These are phyloP conservation scores for Magnusiomyces magnusii DNA, from an alignment of 1,139 yeast genomes.

Conservation along the genomic window DNA sequence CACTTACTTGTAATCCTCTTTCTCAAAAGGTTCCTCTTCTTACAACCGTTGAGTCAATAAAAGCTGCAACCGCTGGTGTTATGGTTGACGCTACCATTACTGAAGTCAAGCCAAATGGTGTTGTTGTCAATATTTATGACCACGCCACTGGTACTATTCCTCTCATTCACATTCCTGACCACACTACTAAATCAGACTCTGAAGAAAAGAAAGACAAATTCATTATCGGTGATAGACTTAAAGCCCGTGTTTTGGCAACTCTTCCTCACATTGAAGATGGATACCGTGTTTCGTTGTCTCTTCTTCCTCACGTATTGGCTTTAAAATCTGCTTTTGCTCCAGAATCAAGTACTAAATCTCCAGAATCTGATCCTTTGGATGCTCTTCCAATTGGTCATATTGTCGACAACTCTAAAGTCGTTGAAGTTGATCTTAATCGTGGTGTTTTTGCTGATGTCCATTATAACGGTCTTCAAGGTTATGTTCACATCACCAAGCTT, in stretches of 20 bases:
- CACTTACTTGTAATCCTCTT: slow-evolving; percentile 41
- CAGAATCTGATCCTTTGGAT: slow-evolving; percentile 41
- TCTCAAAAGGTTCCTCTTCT: slow-evolving; percentile 42
- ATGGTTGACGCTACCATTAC: slow-evolving; percentile 67
- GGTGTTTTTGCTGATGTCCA: slow-evolving; percentile 32
- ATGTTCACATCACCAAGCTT: slow-evolving; percentile 55
- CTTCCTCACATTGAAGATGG: slow-evolving; percentile 39
- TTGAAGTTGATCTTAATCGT: slow-evolving; percentile 40
- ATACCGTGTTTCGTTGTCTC: slow-evolving; percentile 58
- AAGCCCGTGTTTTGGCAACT: slow-evolving; percentile 63
- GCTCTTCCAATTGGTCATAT: slow-evolving; percentile 75
- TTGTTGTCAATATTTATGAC: slow-evolving; percentile 59
- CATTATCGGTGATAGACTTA: slow-evolving; percentile 57
- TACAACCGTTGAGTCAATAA: slow-evolving; percentile 57
- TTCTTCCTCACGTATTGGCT: slow-evolving; percentile 47
- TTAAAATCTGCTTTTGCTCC: slow-evolving; percentile 17
- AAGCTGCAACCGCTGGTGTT: slow-evolving; percentile 79
- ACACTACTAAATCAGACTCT: slow-evolving; percentile 25
- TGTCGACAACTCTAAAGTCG: slow-evolving; percentile 51
- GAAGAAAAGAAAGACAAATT: slow-evolving; percentile 48
- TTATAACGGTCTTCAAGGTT: slow-evolving; percentile 21
- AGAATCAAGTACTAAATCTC: slow-evolving; percentile 8
- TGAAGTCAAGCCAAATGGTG: slow-evolving; percentile 53
- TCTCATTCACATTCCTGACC: slow-evolving; percentile 54
- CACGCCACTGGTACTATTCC: slow-evolving; percentile 65